Base-by-base conservation (phyloP, 257 asterid species). In the Ballota nigra region DNA sequence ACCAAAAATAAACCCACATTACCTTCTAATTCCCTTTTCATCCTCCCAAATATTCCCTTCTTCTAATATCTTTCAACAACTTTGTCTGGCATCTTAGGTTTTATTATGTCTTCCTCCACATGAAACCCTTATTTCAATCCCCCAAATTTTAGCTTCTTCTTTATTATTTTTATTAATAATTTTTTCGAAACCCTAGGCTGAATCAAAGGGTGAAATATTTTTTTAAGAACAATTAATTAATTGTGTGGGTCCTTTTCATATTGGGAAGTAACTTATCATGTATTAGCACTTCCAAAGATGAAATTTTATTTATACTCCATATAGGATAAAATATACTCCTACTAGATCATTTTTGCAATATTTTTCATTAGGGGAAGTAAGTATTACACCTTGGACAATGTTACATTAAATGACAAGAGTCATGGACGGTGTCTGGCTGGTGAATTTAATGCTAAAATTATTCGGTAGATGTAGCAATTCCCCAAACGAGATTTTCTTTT, bases 21-120 rank as follows among this genome's bases (percentile, higher is more conserved):
- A 86, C 88, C 92, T 89, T 87, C 88, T 89, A 89, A 92, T 87
- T 83, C 96, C 86, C 86, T 81, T 82, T 78, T 73, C 91, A 80
- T 79, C 83, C 89, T 85, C 92, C 96, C 87, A 91, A 77, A 87
- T 91, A 86, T 91, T 86, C 96, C 77, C 82, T 86, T 80, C 82
- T 85, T 78, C 87, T 85, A 86, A 88, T 26, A 26, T 82, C 75
- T 84, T 86, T 81, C 94, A 83, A 86, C 93, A 83, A 82, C 87
- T 84, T 85, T 86, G 88, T 88, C 93, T 87, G 78, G 84, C 92
- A 84, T 84, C 90, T 79, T 83, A 82, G 90, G 78, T 79, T 83
- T 86, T 87, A 87, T 87, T 78, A 83, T 85, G 87, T 85, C 85
- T 84, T 88, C 89, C 83, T 80, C 83, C 89, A 83, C 90, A 83